Evolutionary conservation across 768 basidiomycete genomes (phyloP), one percentile per base, ranked within the genome.

Genomic region (Xerocomellus dryophilus): DNA sequence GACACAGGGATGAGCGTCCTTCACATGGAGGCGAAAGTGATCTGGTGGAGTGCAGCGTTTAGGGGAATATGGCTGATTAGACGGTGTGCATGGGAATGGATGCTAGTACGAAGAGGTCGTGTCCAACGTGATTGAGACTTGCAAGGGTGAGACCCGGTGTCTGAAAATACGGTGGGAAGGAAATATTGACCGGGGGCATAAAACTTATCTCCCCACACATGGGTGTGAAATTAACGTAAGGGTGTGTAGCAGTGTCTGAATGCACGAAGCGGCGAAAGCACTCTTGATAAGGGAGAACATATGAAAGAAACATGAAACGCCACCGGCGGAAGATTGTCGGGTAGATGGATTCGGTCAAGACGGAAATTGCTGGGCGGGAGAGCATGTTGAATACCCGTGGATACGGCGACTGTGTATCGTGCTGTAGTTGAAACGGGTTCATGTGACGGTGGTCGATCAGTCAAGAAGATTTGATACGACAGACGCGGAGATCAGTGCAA

Each of bases 141-240:
- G 23, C 3, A 23, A 47, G 47, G 10, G n/a, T n/a, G n/a, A n/a
- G n/a, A n/a, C n/a, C n/a, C n/a, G n/a, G n/a, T n/a, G n/a, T n/a
- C n/a, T n/a, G n/a, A 36, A 56, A 62, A 32, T 6, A 27, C 9
- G 27, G 47, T 50, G 54, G 54, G 36, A 52, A 43, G 23, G 27
- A n/a, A 41, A n/a, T n/a, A n/a, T n/a, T n/a, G n/a, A n/a, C n/a
- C 50, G 21, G 38, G 43, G n/a, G 31, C 29, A 45, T 23, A 42
- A 41, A 51, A 60, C 41, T 20, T 48, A 32, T 49, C 41, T 39
- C 42, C 45, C 35, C 43, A 46, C 49, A 61, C 41, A 45, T 32
- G 27, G 36, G 50, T 60, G 52, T 60, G 61, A 63, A 52, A 45
- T 23, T 47, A 41, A 58, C 59, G 58, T 60, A 57, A 60, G 2